phyloP scores from a whole-genome alignment of 2,329 filamentous ascomycete genomes.

The Aspergillus caelatus region DNA sequence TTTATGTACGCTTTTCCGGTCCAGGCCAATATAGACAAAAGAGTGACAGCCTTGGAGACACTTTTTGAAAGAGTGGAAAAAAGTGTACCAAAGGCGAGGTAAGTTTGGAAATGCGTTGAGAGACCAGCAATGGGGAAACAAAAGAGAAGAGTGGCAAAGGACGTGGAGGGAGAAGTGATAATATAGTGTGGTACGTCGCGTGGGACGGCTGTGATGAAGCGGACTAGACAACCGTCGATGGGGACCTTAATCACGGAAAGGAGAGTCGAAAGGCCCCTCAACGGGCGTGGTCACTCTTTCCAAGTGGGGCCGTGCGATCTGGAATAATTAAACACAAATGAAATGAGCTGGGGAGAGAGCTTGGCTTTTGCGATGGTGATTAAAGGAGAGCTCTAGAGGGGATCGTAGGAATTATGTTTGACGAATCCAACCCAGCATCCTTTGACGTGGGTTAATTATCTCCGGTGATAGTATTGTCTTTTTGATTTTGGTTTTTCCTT shows the following conservation, averaged over 20 bases:
- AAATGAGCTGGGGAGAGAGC: slow-evolving; percentile 7
- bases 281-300: slow-evolving; percentile 10
- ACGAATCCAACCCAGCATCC: not conserved
- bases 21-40: slow-evolving; percentile 25
- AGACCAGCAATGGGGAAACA: slow-evolving; percentile 15
- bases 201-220: not conserved
- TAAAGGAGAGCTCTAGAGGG: not conserved
- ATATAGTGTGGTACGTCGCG: slow-evolving; percentile 20
- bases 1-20: slow-evolving; percentile 21
- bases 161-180: slow-evolving; percentile 17
- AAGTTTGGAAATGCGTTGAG: slow-evolving; percentile 16
- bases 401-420: not conserved
- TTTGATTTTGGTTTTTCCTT: not conserved
- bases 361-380: not conserved
- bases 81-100: slow-evolving; percentile 26
- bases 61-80: slow-evolving; percentile 38
- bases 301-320: slow-evolving; percentile 25
- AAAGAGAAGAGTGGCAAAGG: slow-evolving; percentile 20
- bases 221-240: not conserved
- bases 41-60: slow-evolving; percentile 37
- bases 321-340: slow-evolving; percentile 24
- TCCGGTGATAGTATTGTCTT: not conserved
- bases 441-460: not conserved
- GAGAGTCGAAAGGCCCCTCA: slow-evolving; percentile 11
- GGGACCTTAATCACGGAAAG: slow-evolving; percentile 18